These are phyloP conservation scores for Amylocarpus encephaloides DNA, from an alignment of 2,329 filamentous ascomycete genomes.

Conservation along the genomic window DNA sequence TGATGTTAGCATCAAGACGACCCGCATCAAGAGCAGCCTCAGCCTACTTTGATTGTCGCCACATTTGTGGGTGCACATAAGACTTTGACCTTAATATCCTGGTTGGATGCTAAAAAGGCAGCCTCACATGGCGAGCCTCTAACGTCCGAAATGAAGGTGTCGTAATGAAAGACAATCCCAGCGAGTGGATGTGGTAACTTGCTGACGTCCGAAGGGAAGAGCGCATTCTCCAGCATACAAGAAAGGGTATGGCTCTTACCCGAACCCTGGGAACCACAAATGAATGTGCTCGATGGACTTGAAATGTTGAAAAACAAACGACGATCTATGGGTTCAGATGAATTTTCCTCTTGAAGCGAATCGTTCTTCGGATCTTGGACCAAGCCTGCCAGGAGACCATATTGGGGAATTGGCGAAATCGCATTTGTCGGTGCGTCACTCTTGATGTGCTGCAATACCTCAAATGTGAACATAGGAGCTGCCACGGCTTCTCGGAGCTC, in stretches of 20 bases:
- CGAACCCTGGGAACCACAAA: slow-evolving; percentile 57
- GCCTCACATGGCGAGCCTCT: slow-evolving; percentile 43
- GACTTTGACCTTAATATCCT: slow-evolving; percentile 41
- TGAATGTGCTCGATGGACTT: slow-evolving; percentile 51
- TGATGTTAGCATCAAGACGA: not conserved
- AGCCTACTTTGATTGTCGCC: slow-evolving; percentile 32
- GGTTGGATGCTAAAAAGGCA: slow-evolving; percentile 43
- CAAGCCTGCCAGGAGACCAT: slow-evolving; percentile 23
- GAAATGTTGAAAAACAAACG: slow-evolving; percentile 46
- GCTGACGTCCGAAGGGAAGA: slow-evolving; percentile 35
- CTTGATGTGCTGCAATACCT: slow-evolving; percentile 14
- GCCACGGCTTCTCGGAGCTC: slow-evolving; percentile 4
- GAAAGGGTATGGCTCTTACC: slow-evolving; percentile 57
- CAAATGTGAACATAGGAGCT: slow-evolving; percentile 19
- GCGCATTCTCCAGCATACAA: slow-evolving; percentile 46
- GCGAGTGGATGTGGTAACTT: slow-evolving; percentile 42
- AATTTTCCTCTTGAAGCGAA: not conserved
- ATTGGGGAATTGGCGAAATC: slow-evolving; percentile 18
- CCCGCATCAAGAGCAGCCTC: no score
- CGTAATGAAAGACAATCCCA: slow-evolving; percentile 51
- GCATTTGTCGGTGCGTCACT: not conserved
- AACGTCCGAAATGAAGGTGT: slow-evolving; percentile 37
- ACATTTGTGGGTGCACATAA: slow-evolving; percentile 46
- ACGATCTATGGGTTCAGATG: slow-evolving; percentile 14
- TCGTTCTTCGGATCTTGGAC: slow-evolving; percentile 3